Conservation (phyloP, 805 yeast species). For the Debaryomyces maramus region DNA sequence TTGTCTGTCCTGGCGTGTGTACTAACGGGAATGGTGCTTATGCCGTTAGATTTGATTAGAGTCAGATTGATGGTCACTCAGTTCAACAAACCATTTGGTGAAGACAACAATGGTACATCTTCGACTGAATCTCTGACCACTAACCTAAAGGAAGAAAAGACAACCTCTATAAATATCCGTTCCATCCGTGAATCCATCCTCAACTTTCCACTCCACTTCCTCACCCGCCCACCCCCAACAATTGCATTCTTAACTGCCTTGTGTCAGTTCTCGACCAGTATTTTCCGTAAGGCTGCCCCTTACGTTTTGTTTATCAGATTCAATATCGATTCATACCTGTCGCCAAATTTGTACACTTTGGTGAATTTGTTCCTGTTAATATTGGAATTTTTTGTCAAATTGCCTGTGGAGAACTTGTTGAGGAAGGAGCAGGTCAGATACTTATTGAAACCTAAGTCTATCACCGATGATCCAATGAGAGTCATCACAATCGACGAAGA, state of each 20-base stretch:
- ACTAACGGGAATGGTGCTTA: conserved; percentile 65
- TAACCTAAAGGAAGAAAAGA: neutral
- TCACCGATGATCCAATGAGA: conserved; percentile 33
- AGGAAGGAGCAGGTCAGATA: conserved; percentile 80
- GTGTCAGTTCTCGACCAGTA: conserved; percentile 58
- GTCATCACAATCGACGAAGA: conserved; percentile 46
- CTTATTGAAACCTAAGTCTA: conserved; percentile 45
- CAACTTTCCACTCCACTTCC: conserved; percentile 53
- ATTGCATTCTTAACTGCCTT: conserved; percentile 51
- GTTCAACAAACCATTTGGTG: conserved; percentile 35
- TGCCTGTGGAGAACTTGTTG: conserved; percentile 85
- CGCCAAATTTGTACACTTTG: conserved; percentile 60
- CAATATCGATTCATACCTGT: conserved; percentile 65
- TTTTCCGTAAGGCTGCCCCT: conserved; percentile 68
- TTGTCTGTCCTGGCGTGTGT: conserved; percentile 72
- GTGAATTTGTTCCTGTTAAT: conserved; percentile 61
- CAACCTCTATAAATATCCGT: conserved; percentile 38
- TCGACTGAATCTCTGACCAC: neutral
- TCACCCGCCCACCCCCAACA: conserved; percentile 56
- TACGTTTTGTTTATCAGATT: conserved; percentile 56
- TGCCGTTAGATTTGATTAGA: conserved; percentile 81
- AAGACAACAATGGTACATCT: conserved; percentile 5
- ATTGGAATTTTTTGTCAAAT: conserved; percentile 66
- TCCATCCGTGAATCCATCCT: conserved; percentile 71
- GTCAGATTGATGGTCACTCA: conserved; percentile 74